Conservation (phyloP, 306 rosid species). For the Pterocarpus macrocarpus region DNA sequence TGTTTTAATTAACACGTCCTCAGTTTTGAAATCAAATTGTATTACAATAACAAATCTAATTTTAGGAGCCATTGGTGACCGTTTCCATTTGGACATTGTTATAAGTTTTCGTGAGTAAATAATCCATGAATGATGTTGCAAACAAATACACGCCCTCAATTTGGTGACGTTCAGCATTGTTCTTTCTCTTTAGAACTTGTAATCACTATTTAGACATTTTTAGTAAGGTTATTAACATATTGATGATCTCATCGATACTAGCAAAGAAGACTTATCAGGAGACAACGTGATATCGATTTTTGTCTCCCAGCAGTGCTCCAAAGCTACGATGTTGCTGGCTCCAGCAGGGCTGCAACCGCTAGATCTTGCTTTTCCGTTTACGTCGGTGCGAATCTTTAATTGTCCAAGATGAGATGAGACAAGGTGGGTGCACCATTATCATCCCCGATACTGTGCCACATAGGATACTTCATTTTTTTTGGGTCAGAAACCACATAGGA, state of each 20-base stretch:
- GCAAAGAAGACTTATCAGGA: neutral
- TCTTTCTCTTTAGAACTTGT: too few species aligned
- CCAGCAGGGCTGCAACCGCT: too few species aligned
- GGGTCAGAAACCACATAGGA: too few species aligned
- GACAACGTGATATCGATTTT: constrained; percentile 51
- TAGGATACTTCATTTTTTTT: neutral
- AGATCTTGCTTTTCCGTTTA: constrained; percentile 64
- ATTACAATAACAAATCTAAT: too few species aligned
- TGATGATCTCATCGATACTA: neutral
- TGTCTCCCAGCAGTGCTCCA: constrained; percentile 43
- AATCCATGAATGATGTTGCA: too few species aligned
- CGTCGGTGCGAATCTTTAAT: constrained; percentile 52
- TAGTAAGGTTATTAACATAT: neutral
- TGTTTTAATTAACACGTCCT: too few species aligned
- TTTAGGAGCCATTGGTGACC: too few species aligned
- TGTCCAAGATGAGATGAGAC: neutral
- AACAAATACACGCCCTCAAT: too few species aligned
- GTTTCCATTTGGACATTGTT: too few species aligned
- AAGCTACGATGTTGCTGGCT: neutral
- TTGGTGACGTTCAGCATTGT: neutral
- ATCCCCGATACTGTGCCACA: neutral
- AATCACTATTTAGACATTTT: too few species aligned
- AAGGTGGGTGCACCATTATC: constrained; percentile 3
- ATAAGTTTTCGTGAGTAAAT: too few species aligned
- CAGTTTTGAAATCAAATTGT: too few species aligned